Base-by-base conservation (phyloP, 768 basidiomycete species). In the Calocybe gangraenosa region DNA sequence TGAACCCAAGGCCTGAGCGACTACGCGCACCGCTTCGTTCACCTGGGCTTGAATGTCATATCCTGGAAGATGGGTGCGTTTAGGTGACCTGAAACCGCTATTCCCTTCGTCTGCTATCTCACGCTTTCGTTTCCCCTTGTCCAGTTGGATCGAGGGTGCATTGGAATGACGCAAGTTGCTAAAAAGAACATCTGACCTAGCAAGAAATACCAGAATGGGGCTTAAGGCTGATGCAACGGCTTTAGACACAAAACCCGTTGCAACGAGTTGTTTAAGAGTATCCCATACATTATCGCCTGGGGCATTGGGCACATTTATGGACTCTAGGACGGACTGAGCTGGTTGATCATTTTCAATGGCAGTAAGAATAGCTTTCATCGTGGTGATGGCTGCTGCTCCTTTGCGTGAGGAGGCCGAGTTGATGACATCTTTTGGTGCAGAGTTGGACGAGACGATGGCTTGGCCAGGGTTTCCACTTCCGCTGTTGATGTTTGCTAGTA, bases 41-140 rank as follows among this genome's bases (percentile, higher is more conserved):
- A 88, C 65, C 47, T 81, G 81, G 17, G 65, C 58, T 23, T 81
- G 73, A 22, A 87, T 66, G 49, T 75, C 73, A 22, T 67, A 63
- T 37, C 66, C 70, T 20, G 65, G 66, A 23, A 70, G 51, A 44
- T 67, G 73, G 3, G 70, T 71, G 28, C 78, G 70, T 57, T 82
- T 84, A 37, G 49, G 58, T 13, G 61, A 52, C 41, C 58, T 56
- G 39, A 52, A 38, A 49, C 67, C 70, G 25, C 59, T 62, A n/a
- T 58, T 57, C 5, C 58, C 63, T 22, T 65, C 70, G 28, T 77
- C 78, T 18, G 60, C 65, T 46, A 77, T 74, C 45, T 81, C 82
- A 3, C 86, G 76, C 60, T 85, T 88, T 33, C 87, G 78, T 60
- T 90, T 89, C n/a, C 83, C 82, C 52, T 75, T 79, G 58, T 84